Base-by-base conservation (phyloP, 768 basidiomycete genomes). In the Cystobasidiopsis lactophilus region DNA sequence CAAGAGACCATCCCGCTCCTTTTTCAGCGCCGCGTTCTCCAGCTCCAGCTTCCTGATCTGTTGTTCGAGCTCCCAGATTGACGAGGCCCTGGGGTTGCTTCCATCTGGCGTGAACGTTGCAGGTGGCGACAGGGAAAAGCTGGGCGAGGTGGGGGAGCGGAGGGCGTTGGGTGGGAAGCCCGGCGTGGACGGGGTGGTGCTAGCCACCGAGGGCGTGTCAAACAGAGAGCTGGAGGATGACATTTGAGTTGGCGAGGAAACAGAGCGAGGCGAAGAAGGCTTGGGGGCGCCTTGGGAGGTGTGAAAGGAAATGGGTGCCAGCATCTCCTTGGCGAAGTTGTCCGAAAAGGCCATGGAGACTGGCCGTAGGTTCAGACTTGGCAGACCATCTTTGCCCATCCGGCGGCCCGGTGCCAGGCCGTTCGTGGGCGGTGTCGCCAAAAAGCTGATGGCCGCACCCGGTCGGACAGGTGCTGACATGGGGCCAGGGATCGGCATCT, bases 301-400 rank as follows among this genome's bases (percentile, higher is more conserved):
- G n/a, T n/a, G n/a, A n/a, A n/a, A n/a, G n/a, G n/a, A n/a, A 11
- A 24, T 43, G 16, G 40, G 40, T 10, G 40, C 7, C 14, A 47
- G 29, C 45, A 47, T 23, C 21, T 29, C 30, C 45, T 29, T 23
- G 16, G 45, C 14, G 30, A 47, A 47, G 26, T 47, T 47, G 29
- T 47, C 24, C 4, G 45, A 47, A n/a, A 47, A 47, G 14, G 45
- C 45, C 45, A 47, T 47, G 5, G 45, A 47, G 14, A 47, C n/a
- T 13, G 45, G 45, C 29, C 45, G 45, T 16, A 47, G 45, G 14
- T 23, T 27, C 23, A 47, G 45, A n/a, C 24, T 27, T 13, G 45
- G 45, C 7, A 43, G 23, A 43, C 19, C 19, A 11, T 43, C 41
- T 19, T 19, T 38, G 37, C 41, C 41, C 19, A 26, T 18, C 41